Evolutionary conservation across 2,329 filamentous ascomycete genomes (phyloP), one percentile per base, ranked within the genome.

Genomic region (Trichophyton schoenleinii): DNA sequence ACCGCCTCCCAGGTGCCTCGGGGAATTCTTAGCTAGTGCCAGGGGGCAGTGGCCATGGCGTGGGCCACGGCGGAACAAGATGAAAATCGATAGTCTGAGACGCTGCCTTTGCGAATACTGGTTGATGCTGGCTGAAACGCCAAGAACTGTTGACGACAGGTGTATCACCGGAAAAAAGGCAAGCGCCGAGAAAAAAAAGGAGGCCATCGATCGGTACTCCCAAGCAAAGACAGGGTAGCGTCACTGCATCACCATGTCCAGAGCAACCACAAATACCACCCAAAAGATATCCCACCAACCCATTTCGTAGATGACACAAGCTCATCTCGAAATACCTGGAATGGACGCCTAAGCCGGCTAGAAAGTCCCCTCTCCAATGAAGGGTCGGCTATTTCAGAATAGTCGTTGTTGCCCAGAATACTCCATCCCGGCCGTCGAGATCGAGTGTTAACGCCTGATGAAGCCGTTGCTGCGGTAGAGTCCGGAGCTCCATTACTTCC

Each of bases 231-330:
- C 6, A 48, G 18, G 44, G 9, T 48, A 18, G 52, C 52, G n/a
- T 20, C 13, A 38, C 13, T 25, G 28, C 28, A 36, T 70, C 70
- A 89, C 65, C 86, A 85, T 68, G 79, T 79, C 74, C 81, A 83
- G 61, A 86, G 78, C 67, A 92, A 74, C 74, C 84, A 88, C 34
- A 78, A 78, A 78, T 88, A 94, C 71, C 85, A 84, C 13, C 76
- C 65, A 52, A 85, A 71, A 20, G 83, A 83, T 71, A 88, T 81
- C 79, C 81, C 83, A 4, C 78, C 78, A 2, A 91, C 84, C 57
- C 81, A 78, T 75, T 82, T 84, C 18, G 85, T 67, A 52, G 82
- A 85, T 7, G 77, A 80, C 73, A 79, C 80, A 42, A 90, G 73
- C 71, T 92, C 87, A 28, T 78, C 76, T 36, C 76, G 70, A 4